A percentile compares a stretch with the other conserved stretches of the same genome.
These are phyloP conservation scores for Drosera capensis DNA, from an alignment of 148 eudicot genomes.

Conservation along the genomic window DNA sequence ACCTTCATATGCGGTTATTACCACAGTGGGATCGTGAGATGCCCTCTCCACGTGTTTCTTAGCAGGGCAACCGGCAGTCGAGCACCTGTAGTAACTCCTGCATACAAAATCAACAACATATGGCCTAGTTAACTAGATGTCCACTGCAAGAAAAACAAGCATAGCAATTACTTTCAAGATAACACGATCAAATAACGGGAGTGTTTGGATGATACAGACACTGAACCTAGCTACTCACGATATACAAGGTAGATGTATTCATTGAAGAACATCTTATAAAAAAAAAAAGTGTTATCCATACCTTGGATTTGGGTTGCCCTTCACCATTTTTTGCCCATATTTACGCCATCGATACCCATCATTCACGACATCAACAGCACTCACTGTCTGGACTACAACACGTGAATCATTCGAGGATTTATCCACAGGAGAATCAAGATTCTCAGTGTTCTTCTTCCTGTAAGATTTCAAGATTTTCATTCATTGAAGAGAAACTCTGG, in stretches of 20 bases:
- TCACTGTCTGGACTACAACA: slow-evolving; percentile 83
- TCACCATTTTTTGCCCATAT: slow-evolving; percentile 95
- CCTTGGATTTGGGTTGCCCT: slow-evolving; percentile 93
- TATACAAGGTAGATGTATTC: not conserved
- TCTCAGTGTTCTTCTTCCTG: no score
- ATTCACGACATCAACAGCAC: slow-evolving; percentile 84
- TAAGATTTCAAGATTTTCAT: no score
- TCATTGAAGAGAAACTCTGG: no score
- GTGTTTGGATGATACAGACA: no score
- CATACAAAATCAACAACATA: not conserved
- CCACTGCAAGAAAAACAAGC: no score
- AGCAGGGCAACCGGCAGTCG: slow-evolving; percentile 63
- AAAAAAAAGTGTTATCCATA: slow-evolving; percentile 2
- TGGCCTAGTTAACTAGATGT: not conserved
- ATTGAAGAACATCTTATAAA: not conserved
- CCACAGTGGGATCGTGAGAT: slow-evolving; percentile 53
- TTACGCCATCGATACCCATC: slow-evolving; percentile 96
- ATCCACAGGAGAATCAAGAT: no score
- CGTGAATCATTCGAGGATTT: slow-evolving; percentile 55
- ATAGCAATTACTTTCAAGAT: no score
- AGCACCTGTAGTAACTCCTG: slow-evolving; percentile 91
- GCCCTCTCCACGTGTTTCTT: slow-evolving; percentile 89
- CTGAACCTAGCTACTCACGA: not conserved
- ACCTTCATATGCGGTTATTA: slow-evolving; percentile 84
- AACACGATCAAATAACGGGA: no score